phyloP scores from a whole-genome alignment of 1,139 yeast species.

The Scheffersomyces titani region DNA sequence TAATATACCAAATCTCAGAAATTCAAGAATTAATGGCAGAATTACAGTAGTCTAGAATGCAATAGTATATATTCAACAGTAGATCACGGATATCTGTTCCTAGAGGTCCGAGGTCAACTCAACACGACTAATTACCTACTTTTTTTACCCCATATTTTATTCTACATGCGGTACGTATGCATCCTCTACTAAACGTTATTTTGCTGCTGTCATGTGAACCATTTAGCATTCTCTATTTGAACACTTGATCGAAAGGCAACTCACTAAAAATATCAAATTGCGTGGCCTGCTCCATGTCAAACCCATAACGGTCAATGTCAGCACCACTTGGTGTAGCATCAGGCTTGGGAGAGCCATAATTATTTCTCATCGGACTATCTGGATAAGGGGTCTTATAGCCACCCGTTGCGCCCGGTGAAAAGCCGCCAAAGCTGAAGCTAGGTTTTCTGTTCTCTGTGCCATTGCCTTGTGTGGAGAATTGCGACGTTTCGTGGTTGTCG shows the following conservation, averaged over 20 bases:
- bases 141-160: background rate
- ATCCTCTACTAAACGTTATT: background rate
- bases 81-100: background rate
- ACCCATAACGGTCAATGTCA: constrained; percentile 11
- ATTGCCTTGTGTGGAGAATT: background rate
- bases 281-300: constrained; percentile 16
- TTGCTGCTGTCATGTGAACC: background rate
- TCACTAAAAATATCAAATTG: constrained; percentile 27
- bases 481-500: constrained; percentile 10
- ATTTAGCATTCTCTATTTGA: constrained; percentile 2
- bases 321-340: constrained; percentile 1
- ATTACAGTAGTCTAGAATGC: too few species aligned
- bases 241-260: constrained; percentile 21
- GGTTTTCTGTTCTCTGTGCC: background rate
- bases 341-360: background rate
- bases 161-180: background rate
- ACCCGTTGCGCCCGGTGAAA: background rate
- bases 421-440: background rate
- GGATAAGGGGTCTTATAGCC: background rate
- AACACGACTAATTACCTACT: background rate
- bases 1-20: background rate
- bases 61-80: background rate
- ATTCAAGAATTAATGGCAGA: background rate
- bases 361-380: background rate
- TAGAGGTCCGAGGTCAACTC: background rate